Base-by-base conservation (phyloP, 140 eudicot genomes). In the Ambrosia hybrid region DNA sequence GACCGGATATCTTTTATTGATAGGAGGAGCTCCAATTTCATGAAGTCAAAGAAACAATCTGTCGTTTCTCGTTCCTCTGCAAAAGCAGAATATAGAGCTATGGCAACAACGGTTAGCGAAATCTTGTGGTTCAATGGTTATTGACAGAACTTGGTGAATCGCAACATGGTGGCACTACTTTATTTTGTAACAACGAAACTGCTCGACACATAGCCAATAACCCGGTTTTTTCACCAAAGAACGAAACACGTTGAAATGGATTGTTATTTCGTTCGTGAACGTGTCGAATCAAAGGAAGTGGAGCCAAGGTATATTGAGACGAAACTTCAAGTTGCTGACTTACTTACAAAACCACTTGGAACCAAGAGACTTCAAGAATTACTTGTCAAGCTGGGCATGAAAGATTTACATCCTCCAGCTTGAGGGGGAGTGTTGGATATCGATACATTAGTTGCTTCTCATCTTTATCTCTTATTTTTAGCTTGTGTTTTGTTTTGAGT, bases 371-470 rank as follows among this genome's bases (percentile, higher is more conserved):
- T 48, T 9, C 53, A 48, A 48, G 53, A 48, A 0, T 10, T 48
- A 48, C 53, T 48, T 48, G 41, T 38, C 41, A 38, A 38, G 41
- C 4, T 38, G 41, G 41, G 41, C 1, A 38, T 38, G 41, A 38
- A 38, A 38, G 41, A 38, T 5, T 38, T 38, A 38, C 41, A 38
- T 5, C 4, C 41, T 38, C 41, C 41, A 38, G 4, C 3, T 38
- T 38, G 41, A 38, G n/a, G 41, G 41, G 41, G 89, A 91, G 41
- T 38, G 41, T 38, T 38, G 3, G 41, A 38, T 38, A 38, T 3
- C 4, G 41, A 38, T 38, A 38, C 3, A 5, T 3, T 38, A 2
- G 41, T 5, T 38, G 3, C 41, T 38, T 2, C 41, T 38, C 4
- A 38, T 38, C 41, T 38, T 38, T 38, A 38, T 38, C 41, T 3